Base-by-base conservation (phyloP, 2,329 filamentous ascomycete genomes). In the Epichloe elymi region DNA sequence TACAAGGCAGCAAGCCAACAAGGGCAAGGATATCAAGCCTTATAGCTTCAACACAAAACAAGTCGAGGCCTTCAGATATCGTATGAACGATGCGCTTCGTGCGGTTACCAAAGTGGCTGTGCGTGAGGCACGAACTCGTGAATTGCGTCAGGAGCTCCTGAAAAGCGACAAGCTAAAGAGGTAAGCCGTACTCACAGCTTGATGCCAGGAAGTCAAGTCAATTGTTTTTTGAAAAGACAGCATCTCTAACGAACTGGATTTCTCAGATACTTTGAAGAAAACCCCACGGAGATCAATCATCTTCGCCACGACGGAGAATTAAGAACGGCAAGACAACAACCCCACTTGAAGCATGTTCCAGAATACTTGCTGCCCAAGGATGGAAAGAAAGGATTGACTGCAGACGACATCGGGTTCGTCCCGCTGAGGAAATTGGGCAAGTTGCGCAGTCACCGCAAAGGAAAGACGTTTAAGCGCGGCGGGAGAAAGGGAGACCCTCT, bases 1-100 rank as follows among this genome's bases (percentile, higher is more conserved):
- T 57, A 76, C 79, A 51, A 83, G 83, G 58, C 81, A 87, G 51
- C 91, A 97, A 66, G 72, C 72, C 12, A 89, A 91, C 65, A 80
- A 81, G 53, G 86, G 84, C 53, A 83, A 88, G 58, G 85, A 88
- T 62, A 75, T 97, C 35, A 86, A 93, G 64, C 87, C 89, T 11
- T 98, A 95, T 71, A 82, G 85, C 60, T 96, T 98, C 63, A 90
- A 96, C 69, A 94, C 94, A 84, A 82, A 85, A 63, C 88, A 94
- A 62, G 82, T 98, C 20, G 89, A 96, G 57, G 86, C 87, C 3
- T 97, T 98, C 73, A 79, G 91, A 19, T 98, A 98, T 69, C 85
- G 93, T 58, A 88, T 95, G 80, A 86, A 88, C 49, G 93, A 97
- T 65, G 93, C 91, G 0, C 73, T 98, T 40, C 81, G 90, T 55